Evolutionary conservation across 768 basidiomycete genomes (phyloP).

Genomic region (Tulasnella sp.): DNA sequence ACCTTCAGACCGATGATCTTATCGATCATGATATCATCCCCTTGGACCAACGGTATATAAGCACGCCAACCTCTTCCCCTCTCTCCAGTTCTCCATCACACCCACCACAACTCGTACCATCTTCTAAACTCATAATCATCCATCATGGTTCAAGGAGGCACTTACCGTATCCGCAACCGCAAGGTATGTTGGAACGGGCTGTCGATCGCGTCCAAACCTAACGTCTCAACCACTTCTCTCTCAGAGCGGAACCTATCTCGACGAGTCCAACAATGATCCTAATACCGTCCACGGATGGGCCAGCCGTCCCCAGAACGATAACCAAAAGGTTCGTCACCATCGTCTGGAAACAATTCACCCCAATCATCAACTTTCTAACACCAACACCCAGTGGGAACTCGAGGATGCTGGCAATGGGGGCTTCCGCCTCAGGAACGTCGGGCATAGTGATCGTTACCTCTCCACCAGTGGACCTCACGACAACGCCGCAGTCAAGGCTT

Average conservation of each 20-base stretch:
- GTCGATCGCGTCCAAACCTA: too few species aligned
- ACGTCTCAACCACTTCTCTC: background rate
- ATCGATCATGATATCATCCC: too few species aligned
- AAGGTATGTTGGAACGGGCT: background rate
- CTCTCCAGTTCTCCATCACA: background rate
- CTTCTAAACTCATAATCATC: background rate
- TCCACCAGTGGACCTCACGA: background rate
- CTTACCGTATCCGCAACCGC: constrained; percentile 7
- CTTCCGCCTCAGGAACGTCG: background rate
- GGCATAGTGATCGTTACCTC: background rate
- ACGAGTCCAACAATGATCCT: background rate
- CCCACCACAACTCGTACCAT: background rate
- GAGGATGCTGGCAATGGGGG: background rate
- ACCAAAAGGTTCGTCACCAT: constrained; percentile 5
- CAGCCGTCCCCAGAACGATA: constrained; percentile 10
- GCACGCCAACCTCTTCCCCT: too few species aligned
- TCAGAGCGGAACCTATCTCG: constrained; percentile 17
- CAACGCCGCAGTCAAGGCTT: background rate
- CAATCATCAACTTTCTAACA: background rate
- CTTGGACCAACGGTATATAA: too few species aligned
- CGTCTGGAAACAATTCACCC: background rate
- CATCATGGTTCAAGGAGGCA: constrained; percentile 3
- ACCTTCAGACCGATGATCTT: too few species aligned
- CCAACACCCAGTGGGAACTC: constrained; percentile 1
- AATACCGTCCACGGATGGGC: constrained; percentile 10